These are phyloP conservation scores for Tuctoria greenei DNA, from an alignment of 176 grass and related monocot genomes.

Conservation along the genomic window DNA sequence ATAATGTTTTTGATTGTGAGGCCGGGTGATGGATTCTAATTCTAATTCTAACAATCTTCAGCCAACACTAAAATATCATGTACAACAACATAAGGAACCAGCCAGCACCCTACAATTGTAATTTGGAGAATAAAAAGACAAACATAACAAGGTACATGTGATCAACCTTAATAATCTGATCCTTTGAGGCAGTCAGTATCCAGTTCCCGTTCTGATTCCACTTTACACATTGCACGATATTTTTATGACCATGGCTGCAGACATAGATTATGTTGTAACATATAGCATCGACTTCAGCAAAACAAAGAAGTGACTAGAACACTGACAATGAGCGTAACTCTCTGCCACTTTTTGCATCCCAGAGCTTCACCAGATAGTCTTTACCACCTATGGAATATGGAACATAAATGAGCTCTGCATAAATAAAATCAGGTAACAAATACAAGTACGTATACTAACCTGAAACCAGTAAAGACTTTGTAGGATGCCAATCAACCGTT, in stretches of 20 bases:
- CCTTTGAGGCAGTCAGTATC: slow-evolving; percentile 95
- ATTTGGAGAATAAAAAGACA: slow-evolving; percentile 17
- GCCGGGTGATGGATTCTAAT: background rate
- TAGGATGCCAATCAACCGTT: slow-evolving; percentile 96
- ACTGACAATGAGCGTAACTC: slow-evolving; percentile 89
- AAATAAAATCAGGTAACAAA: slow-evolving; percentile 29
- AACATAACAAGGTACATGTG: slow-evolving; percentile 21
- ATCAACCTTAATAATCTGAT: slow-evolving; percentile 96
- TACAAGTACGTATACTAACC: slow-evolving; percentile 48
- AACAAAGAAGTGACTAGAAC: slow-evolving; percentile 25
- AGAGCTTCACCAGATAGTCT: slow-evolving; percentile 96
- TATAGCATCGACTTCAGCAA: slow-evolving; percentile 33
- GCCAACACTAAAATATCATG: background rate
- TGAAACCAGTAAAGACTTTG: slow-evolving; percentile 96
- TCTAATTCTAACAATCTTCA: background rate
- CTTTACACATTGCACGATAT: slow-evolving; percentile 95
- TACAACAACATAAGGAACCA: background rate
- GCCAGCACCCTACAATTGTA: background rate
- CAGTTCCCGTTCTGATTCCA: slow-evolving; percentile 99
- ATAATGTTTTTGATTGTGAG: background rate
- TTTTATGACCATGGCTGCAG: slow-evolving; percentile 97
- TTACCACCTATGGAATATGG: slow-evolving; percentile 71
- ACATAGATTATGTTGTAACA: slow-evolving; percentile 33
- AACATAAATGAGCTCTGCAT: slow-evolving; percentile 28
- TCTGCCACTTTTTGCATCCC: slow-evolving; percentile 93